Base-by-base conservation (phyloP, 2,329 filamentous ascomycete species). In the Zarea fungicola region DNA sequence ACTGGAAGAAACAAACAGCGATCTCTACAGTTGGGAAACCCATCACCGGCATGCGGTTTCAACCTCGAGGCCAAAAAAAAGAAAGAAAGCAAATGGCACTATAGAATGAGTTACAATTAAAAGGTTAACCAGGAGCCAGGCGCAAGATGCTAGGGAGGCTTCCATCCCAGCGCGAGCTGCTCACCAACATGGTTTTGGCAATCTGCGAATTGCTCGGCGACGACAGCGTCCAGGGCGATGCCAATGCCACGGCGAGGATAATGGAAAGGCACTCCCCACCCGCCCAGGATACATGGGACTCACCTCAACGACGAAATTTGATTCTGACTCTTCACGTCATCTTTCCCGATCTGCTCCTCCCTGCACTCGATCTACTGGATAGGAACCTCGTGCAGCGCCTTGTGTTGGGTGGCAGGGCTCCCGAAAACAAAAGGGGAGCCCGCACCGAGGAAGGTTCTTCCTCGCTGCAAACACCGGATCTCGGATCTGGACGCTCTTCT, bases 361-460 rank as follows among this genome's bases (percentile, higher is more conserved):
- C 89, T 3, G 89, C 92, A 0, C 75, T 99, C 3, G 91, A 97
- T 65, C 75, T 97, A 0, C 75, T 99, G 1, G 93, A 99, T 65
- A 80, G 89, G 22, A 71, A 77, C 3, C 77, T 93, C 1, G 80
- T 96, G 28, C 82, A 75, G 6, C 75, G 81, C 2, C 65, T 83
- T 5, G 48, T 50, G 23, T 48, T 54, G 22, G n/a, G n/a, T n/a
- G n/a, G n/a, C n/a, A n/a, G n/a, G n/a, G n/a, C n/a, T n/a, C n/a
- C n/a, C n/a, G n/a, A n/a, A n/a, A n/a, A n/a, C n/a, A n/a, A 37
- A 37, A 9, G 13, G 21, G 14, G 22, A 14, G 25, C 21, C 40
- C n/a, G 13, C 35, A 28, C 5, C 46, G 16, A 23, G 13, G 28
- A 23, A n/a, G 16, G 18, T 6, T 13, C 19, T 11, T 28, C 22